Evolutionary conservation across 768 basidiomycete genomes (phyloP), one percentile per base, ranked within the genome.

Genomic region (Sporobolomyces phaffii): DNA sequence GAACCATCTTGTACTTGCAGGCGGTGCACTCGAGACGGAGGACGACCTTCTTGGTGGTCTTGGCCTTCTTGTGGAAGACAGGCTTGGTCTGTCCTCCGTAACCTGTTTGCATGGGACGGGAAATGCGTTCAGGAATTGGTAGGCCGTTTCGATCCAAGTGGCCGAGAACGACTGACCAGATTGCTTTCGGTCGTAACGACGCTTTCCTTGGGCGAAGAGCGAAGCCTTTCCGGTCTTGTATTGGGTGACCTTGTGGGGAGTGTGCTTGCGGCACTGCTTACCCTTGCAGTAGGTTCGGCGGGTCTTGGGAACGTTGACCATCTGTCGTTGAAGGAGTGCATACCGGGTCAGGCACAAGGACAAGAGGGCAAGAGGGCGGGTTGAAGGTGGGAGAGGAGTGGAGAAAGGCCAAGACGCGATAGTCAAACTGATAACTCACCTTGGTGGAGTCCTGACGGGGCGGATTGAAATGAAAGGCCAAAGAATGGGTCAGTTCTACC

Each of bases 211-310:
- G 58, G 90, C 96, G 78, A 90, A 89, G 70, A 93, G 81, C 66
- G 96, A 98, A 78, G 91, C 94, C 82, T 99, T 98, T 79, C 96
- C 96, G 85, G 91, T 96, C 87, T 99, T 99, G 86, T 98, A 99
- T 80, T 99, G 94, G 65, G 94, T 97, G 77, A 99, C 94, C 81
- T 99, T 99, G 83, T 98, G 94, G 65, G 93, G 93, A 81, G 89
- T 94, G 85, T 96, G 92, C 81, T 96, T 96, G 82, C 83, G 87
- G 89, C 92, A 96, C 76, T 85, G 81, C 82, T 92, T 94, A 80
- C 91, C 90, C 84, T 92, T 92, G 90, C 92, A 94, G 81, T 91
- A 96, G 76, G 93, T 97, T 81, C 91, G 85, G 81, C 93, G 90
- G 76, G 92, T 96, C 90, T 93, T 93, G 78, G 90, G 91, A 75